These are phyloP conservation scores for Dactylorhiza incarnata DNA, from an alignment of 106 monocot species.

Conservation along the genomic window DNA sequence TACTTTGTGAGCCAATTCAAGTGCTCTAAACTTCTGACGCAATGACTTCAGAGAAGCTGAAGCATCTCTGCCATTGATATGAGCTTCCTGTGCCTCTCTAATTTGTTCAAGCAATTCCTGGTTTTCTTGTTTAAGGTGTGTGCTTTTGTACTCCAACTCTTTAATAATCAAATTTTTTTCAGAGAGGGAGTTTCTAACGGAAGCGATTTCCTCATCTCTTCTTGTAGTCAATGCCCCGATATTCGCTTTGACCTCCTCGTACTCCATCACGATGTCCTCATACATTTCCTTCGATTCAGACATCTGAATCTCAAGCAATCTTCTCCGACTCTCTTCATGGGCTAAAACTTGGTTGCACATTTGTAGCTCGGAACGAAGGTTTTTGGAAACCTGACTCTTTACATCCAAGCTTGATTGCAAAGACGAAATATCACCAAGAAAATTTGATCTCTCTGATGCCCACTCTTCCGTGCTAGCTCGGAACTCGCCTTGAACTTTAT, in stretches of 20 bases:
- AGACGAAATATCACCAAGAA: constrained; percentile 42
- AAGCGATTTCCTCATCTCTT: constrained; percentile 78
- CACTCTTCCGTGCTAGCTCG: constrained; percentile 36
- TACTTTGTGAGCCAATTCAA: constrained; percentile 55
- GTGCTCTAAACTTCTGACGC: constrained; percentile 45
- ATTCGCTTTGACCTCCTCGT: constrained; percentile 41
- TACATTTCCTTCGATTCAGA: constrained; percentile 44
- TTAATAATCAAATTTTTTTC: constrained; percentile 44
- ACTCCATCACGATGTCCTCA: constrained; percentile 59
- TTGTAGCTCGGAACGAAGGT: constrained; percentile 38
- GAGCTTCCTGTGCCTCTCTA: constrained; percentile 55
- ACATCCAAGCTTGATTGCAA: constrained; percentile 55
- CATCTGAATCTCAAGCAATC: constrained; percentile 64
- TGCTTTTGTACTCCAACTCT: constrained; percentile 47
- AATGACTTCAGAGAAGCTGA: constrained; percentile 39
- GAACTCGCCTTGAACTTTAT: constrained; percentile 48
- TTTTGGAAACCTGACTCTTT: constrained; percentile 32
- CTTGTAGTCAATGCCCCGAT: constrained; percentile 29
- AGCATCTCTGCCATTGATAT: constrained; percentile 43
- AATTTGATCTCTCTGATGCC: constrained; percentile 44
- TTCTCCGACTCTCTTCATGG: constrained; percentile 81
- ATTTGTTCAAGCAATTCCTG: constrained; percentile 48
- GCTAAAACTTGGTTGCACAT: constrained; percentile 78
- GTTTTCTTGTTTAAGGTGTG: constrained; percentile 59
- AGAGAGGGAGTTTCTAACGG: constrained; percentile 52